phyloP scores from a whole-genome alignment of 1,284 basidiomycete genomes.

The Trametes hirsuta region DNA sequence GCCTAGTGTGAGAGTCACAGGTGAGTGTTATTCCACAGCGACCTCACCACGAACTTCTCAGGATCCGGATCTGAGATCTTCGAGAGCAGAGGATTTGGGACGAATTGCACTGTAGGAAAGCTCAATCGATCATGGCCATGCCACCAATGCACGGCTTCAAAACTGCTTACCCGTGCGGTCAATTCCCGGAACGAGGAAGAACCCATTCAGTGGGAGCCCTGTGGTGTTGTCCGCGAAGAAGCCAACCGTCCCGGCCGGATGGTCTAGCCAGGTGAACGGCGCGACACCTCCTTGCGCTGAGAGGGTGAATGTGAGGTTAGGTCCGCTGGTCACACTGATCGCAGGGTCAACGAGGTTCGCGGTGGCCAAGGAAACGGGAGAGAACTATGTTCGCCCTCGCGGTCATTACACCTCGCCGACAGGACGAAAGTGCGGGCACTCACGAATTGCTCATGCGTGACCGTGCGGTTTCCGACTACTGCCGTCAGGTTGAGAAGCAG shows the following conservation, averaged over 20 bases:
- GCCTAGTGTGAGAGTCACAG: neutral
- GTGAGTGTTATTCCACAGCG: constrained; percentile 64
- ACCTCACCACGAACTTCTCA: constrained; percentile 54
- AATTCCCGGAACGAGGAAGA: constrained; percentile 50
- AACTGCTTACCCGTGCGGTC: constrained; percentile 47
- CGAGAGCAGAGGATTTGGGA: constrained; percentile 44
- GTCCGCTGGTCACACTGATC: constrained; percentile 40
- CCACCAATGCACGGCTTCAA: neutral
- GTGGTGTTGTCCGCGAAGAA: constrained; percentile 51
- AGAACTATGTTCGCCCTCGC: constrained; percentile 43
- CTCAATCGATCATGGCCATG: neutral
- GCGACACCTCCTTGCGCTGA: constrained; percentile 57
- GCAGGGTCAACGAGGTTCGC: constrained; percentile 50
- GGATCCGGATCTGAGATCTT: constrained; percentile 41
- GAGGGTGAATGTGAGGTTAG: constrained; percentile 50
- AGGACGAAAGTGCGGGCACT: constrained; percentile 22
- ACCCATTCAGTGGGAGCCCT: constrained; percentile 49
- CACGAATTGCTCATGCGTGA: constrained; percentile 58
- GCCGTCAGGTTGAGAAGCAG: constrained; percentile 55
- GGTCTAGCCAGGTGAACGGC: constrained; percentile 62
- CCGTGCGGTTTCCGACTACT: constrained; percentile 43
- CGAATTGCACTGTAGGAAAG: constrained; percentile 45
- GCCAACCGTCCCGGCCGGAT: constrained; percentile 55
- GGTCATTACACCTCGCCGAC: neutral
- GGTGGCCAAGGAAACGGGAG: constrained; percentile 50